Base-by-base conservation (phyloP, 306 rosid species). In the Rubus parviflorus region DNA sequence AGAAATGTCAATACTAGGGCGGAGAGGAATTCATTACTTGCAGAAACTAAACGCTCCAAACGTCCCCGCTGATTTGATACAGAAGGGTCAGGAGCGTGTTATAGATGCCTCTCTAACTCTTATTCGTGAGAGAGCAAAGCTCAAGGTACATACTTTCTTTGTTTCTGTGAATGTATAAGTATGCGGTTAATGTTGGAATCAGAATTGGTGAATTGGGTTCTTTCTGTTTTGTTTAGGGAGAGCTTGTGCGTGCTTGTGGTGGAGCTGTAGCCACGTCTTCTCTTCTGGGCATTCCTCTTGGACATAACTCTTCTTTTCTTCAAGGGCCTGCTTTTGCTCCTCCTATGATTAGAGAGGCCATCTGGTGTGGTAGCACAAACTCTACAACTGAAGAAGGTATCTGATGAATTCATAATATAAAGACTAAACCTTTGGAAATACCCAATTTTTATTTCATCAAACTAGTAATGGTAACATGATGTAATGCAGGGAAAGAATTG, bases 301-400 rank as follows among this genome's bases (percentile, higher is more conserved):
- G 99, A 78, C 99, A 95, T 63, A 92, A 95, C 86, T 95, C 97
- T 45, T 95, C 99, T 25, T 95, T 95, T 80, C 93, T 95, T 76
- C 99, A 95, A 82, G 99, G 99, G 46, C 99, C 99, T 46, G 97
- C 97, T 17, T 95, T 95, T 86, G 97, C 97, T 0, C 99, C 97
- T 85, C 97, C 99, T 60, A 91, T 91, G 73, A 95, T 95, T 72
- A 78, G 97, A 79, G 99, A 95, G 87, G 99, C 99, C 52, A 95
- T 95, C 76, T 92, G 97, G 99, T 95, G 99, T 79, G 97, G 91
- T 49, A 95, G 99, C 79, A 95, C 97, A 46, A 95, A 95, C 88
- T 81, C 97, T 43, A 63, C 97, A 68, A 90, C 97, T 25, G 99
- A 95, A 90, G 99, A 87, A 89, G 99, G 99, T 30, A 30, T 30